A percentile compares a stretch with the other conserved stretches of the same genome.
Evolutionary conservation across 2,329 filamentous ascomycete species (phyloP).

Genomic region (Drechslera avenae): DNA sequence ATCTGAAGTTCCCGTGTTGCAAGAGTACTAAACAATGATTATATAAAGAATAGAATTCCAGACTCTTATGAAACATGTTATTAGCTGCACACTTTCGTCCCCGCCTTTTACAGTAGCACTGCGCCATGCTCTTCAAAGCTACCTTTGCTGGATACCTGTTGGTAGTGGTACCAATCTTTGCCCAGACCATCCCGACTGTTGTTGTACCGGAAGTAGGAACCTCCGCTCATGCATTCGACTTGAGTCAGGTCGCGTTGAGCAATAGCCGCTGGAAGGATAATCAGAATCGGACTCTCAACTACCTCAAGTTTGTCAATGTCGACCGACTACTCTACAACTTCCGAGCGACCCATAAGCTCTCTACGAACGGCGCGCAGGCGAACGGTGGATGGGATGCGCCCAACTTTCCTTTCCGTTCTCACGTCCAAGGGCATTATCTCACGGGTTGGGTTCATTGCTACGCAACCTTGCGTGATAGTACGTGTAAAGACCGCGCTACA

Average conservation of each 20-base stretch:
- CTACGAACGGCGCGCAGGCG: constrained; percentile 53
- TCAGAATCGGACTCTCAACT: constrained; percentile 55
- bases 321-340: constrained; percentile 58
- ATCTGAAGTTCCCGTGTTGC: too few species aligned
- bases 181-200: constrained; percentile 7
- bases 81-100: neutral
- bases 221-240: constrained; percentile 47
- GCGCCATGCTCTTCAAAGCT: constrained; percentile 4
- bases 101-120: neutral
- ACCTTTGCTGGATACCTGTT: neutral
- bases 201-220: constrained; percentile 40
- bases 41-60: neutral
- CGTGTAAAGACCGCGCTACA: constrained; percentile 54
- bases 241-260: constrained; percentile 50
- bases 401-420: constrained; percentile 59
- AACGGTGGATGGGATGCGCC: constrained; percentile 62
- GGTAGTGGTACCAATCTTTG: constrained; percentile 3
- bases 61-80: neutral
- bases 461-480: constrained; percentile 50
- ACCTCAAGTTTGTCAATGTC: constrained; percentile 54
- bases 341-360: constrained; percentile 53
- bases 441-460: constrained; percentile 59
- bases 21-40: neutral
- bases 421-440: constrained; percentile 59
- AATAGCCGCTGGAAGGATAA: constrained; percentile 52